Evolutionary conservation across 2,329 filamentous ascomycete species (phyloP), one percentile per base, ranked within the genome.

Genomic region (Microdochium nivale): DNA sequence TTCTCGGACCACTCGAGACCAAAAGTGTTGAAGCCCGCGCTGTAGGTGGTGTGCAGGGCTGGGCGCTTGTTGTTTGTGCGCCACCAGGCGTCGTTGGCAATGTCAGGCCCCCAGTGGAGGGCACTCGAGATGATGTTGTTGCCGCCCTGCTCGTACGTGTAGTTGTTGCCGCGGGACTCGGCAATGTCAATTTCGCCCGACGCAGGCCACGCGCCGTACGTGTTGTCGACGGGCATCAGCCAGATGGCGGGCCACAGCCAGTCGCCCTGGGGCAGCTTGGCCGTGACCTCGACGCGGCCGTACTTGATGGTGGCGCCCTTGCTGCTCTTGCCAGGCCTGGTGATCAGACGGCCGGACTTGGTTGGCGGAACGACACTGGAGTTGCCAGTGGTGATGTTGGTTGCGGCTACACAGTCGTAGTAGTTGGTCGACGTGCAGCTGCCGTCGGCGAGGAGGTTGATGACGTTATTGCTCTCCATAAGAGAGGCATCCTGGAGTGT

Each of bases 171-270:
- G 52, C 89, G 86, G 25, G 83, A 83, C 69, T 94, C 88, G 62
- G 83, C 73, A 51, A 95, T 88, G 65, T 95, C 89, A 49, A 95
- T 94, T 68, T 94, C 88, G 47, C 89, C 89, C 9, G 87, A 90
- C 8, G 74, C 70, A 1, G 89, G 89, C 89, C 89, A 95, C 1
- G 76, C 61, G 1, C 89, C 89, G 64, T 94, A 95, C 0, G 73
- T 83, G 51, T 83, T 76, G 44, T 84, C 74, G 47, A 81, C 81
- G 1, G 89, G 89, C 73, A 94, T 75, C 86, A 95, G 88, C 87
- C 87, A 91, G 61, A 95, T 92, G n/a, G 88, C 88, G 2, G 89
- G 89, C 89, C 89, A 94, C 11, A 95, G 77, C 89, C 89, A 94
- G 70, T 94, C 88, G 51, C 89, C 89, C 48, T 74, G 67, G 3